A percentile compares a stretch with the other conserved stretches of the same genome.
Evolutionary conservation across 2,329 filamentous ascomycete genomes (phyloP).

Genomic region (Diaporthe caulivora): DNA sequence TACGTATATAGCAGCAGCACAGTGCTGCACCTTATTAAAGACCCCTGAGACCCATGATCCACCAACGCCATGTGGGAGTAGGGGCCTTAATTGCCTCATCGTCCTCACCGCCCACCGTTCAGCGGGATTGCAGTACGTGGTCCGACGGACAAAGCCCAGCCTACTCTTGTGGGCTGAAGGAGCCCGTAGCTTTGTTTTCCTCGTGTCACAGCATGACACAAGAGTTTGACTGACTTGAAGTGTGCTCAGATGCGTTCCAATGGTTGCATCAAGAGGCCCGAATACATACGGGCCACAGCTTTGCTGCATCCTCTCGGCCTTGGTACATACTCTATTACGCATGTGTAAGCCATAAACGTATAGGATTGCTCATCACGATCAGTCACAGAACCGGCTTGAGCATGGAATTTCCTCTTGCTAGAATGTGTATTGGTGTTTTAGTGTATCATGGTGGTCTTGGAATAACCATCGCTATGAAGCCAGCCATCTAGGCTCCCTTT

Average conservation of each 20-base stretch:
- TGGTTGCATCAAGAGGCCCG: no score
- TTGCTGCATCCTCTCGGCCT: background rate
- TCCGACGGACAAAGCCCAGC: background rate
- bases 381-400: background rate
- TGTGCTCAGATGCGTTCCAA: background rate
- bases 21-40: constrained; percentile 4
- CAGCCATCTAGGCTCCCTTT: background rate
- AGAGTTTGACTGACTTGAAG: background rate
- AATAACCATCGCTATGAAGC: background rate
- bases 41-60: constrained; percentile 25
- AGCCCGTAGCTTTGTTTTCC: background rate
- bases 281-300: background rate
- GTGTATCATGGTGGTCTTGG: background rate
- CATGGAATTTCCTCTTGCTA: background rate
- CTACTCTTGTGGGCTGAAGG: background rate
- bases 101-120: constrained; percentile 15
- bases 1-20: background rate
- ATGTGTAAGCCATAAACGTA: background rate
- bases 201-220: background rate
- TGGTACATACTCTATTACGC: background rate
- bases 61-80: constrained; percentile 18
- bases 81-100: constrained; percentile 17
- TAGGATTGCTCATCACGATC: background rate
- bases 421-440: background rate
- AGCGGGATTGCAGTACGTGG: background rate